Evolutionary conservation across 257 asterid genomes (phyloP).

Genomic region (Nicotiana sylvestris): DNA sequence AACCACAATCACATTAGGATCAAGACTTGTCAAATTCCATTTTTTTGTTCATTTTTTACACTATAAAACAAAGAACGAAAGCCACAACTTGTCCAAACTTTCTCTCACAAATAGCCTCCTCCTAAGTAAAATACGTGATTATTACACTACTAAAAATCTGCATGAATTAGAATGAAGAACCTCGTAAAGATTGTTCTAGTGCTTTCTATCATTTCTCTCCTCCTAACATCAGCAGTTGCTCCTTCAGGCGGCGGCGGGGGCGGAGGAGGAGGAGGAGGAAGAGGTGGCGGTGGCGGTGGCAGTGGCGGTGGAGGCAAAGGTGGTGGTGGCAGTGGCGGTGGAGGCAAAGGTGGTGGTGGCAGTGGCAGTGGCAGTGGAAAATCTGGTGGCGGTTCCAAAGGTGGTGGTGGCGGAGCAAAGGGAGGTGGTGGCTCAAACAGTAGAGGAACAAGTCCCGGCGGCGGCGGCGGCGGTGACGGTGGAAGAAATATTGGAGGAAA

Average conservation of each 20-base stretch:
- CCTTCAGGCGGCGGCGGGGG: not conserved
- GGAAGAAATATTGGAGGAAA: not conserved
- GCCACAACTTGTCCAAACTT: too few species aligned
- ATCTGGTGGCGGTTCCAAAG: too few species aligned
- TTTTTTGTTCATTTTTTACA: too few species aligned
- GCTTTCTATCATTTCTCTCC: constrained; percentile 31
- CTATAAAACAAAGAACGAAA: too few species aligned
- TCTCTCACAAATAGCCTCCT: too few species aligned
- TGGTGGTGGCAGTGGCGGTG: not conserved
- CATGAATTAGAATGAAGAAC: constrained; percentile 9
- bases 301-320: not conserved
- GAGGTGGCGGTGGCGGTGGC: not conserved
- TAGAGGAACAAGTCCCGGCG: not conserved
- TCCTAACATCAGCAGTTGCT: constrained; percentile 29
- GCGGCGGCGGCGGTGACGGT: not conserved
- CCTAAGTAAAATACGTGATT: not conserved
- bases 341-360: too few species aligned
- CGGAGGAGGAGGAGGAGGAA: not conserved
- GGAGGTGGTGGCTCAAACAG: not conserved
- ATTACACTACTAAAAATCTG: too few species aligned
- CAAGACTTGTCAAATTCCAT: not conserved
- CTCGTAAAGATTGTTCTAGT: constrained; percentile 17
- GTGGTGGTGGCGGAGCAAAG: too few species aligned
- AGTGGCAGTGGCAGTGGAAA: too few species aligned
- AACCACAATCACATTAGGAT: not conserved